phyloP scores from a whole-genome alignment of 768 basidiomycete genomes.

The Rossbeevera mucosa region DNA sequence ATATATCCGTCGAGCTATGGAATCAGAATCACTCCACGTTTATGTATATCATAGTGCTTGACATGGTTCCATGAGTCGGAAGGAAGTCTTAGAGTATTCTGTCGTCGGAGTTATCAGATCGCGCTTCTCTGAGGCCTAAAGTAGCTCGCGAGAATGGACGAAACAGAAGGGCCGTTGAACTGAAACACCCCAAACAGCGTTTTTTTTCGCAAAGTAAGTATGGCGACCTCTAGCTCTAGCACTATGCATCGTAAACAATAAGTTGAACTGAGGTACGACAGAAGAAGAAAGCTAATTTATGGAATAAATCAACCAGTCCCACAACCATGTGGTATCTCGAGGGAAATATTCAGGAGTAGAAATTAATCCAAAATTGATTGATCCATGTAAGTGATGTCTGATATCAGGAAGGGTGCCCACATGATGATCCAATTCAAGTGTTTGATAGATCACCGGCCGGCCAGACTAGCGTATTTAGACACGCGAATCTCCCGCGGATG shows the following conservation, averaged over 20 bases:
- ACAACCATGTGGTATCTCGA: not conserved
- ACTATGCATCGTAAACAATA: not conserved
- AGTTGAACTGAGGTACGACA: not conserved
- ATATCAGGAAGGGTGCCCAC: not conserved
- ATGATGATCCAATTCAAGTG: not conserved
- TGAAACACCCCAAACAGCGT: not conserved
- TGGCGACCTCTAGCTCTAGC: not conserved
- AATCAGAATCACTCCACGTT: no score
- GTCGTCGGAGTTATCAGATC: not conserved
- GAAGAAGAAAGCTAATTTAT: constrained; percentile 16
- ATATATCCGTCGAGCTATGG: no score
- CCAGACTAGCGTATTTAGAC: constrained; percentile 29
- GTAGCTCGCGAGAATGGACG: not conserved
- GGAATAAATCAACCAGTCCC: constrained; percentile 21
- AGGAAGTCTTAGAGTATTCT: no score
- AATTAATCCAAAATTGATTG: constrained; percentile 1
- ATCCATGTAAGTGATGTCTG: not conserved
- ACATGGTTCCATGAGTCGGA: not conserved
- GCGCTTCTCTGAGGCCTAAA: not conserved
- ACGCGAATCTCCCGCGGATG: constrained; percentile 15
- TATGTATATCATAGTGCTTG: not conserved
- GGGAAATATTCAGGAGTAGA: not conserved
- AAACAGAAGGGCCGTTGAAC: not conserved
- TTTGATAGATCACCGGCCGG: constrained; percentile 22
- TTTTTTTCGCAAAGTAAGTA: constrained; percentile 15